Base-by-base conservation (phyloP, 306 rosid species). In the Corylus heterophylla region DNA sequence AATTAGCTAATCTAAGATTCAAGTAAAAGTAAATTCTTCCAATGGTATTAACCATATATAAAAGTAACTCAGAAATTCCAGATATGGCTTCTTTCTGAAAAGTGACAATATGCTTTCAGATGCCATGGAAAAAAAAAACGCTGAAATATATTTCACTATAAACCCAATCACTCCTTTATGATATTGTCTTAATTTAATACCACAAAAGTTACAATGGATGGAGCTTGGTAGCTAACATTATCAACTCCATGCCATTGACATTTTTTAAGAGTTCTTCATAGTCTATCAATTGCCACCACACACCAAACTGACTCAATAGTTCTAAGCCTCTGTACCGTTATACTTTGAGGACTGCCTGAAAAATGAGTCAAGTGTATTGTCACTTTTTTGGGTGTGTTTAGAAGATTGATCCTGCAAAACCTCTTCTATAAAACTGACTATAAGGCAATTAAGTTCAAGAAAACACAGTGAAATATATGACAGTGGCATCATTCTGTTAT, bases 321-420 rank as follows among this genome's bases (percentile, higher is more conserved):
- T 9, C 18, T 55, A 79, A 74, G 5, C 39, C 18, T 54, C 56
- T 59, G 27, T 79, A 89, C 97, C 91, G 84, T 85, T 69, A n/a
- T 74, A 62, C 45, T 86, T 78, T 25, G 80, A 37, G 84, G 89
- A 76, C 80, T 83, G 39, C 83, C 89, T 22, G 81, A 69, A 68
- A 80, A 89, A 22, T 29, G 71, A 55, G 83, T 89, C 92, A 22
- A 78, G 64, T 5, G 71, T 78, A 68, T 74, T 75, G 31, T 74
- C 72, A 78, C 75, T 79, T 83, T 76, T 82, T 52, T 78, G 84
- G 55, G 83, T 83, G 47, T 54, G 78, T 85, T 73, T 79, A 73
- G 74, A 76, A 86, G 83, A 85, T 68, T 39, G 42, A 71, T 79
- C 88, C 94, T 89, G 88, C 81, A 80, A 83, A 82, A 61, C 37